Evolutionary conservation across 805 yeast species (phyloP).

Genomic region (Barnettozyma californica): DNA sequence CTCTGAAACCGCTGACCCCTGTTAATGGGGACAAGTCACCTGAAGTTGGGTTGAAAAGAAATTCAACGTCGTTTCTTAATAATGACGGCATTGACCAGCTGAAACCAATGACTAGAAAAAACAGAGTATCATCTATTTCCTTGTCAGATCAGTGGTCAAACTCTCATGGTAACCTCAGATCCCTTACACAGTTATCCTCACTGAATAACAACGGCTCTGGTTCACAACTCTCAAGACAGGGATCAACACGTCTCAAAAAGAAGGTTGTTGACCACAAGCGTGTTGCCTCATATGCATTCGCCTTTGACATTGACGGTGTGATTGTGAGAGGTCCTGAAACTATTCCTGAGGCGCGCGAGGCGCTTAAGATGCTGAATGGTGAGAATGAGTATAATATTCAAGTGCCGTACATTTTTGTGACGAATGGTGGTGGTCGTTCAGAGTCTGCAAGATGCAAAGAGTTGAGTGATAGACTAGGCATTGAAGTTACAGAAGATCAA

Average conservation of each 20-base stretch:
- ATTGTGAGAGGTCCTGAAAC: constrained; percentile 80
- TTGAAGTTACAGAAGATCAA: constrained; percentile 65
- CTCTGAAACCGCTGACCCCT: neutral
- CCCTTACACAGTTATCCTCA: constrained; percentile 22
- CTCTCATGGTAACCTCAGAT: constrained; percentile 25
- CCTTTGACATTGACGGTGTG: constrained; percentile 92
- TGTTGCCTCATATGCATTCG: constrained; percentile 81
- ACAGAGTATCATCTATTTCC: constrained; percentile 61
- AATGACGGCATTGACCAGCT: constrained; percentile 70
- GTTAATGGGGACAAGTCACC: neutral
- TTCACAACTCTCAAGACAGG: constrained; percentile 17
- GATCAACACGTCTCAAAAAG: constrained; percentile 38
- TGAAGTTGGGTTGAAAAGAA: constrained; percentile 2
- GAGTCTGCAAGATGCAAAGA: constrained; percentile 72
- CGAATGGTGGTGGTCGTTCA: constrained; percentile 90
- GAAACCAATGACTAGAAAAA: constrained; percentile 56
- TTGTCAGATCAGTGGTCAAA: constrained; percentile 65
- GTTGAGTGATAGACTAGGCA: constrained; percentile 53
- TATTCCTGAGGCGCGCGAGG: constrained; percentile 73
- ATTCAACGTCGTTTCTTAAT: constrained; percentile 60
- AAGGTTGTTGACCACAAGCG: constrained; percentile 60
- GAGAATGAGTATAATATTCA: constrained; percentile 69
- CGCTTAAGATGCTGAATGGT: constrained; percentile 69
- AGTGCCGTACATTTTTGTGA: constrained; percentile 80
- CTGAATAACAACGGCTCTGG: neutral